phyloP scores from a whole-genome alignment of 768 basidiomycete genomes.

The Lactifluus volemus region DNA sequence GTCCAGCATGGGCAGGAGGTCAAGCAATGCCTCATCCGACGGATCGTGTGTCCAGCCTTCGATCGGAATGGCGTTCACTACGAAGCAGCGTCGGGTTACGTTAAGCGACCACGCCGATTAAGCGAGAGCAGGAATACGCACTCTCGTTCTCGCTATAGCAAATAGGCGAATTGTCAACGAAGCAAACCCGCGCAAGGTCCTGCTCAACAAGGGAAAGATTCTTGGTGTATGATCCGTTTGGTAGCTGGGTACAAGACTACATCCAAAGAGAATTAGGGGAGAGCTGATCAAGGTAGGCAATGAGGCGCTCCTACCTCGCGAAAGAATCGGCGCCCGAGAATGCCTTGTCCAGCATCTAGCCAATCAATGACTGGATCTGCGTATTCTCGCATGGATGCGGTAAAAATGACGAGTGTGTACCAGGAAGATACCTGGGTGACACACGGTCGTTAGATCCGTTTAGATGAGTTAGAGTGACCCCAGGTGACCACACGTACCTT shows the following conservation, averaged over 20 bases:
- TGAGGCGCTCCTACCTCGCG: conserved; percentile 58
- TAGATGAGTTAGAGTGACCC: too few species aligned
- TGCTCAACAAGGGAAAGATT: conserved; percentile 80
- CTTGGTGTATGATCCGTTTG: conserved; percentile 92
- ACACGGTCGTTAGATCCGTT: not conserved
- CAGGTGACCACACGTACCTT: conserved; percentile 45
- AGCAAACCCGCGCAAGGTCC: conserved; percentile 87
- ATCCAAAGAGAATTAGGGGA: not conserved
- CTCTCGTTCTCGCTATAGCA: conserved; percentile 92
- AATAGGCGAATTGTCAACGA: conserved; percentile 93
- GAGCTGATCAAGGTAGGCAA: not conserved
- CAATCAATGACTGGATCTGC: conserved; percentile 99
- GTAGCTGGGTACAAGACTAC: conserved; percentile 86
- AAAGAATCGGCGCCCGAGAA: conserved; percentile 82
- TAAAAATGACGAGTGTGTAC: conserved; percentile 99
- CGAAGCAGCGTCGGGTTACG: not conserved
- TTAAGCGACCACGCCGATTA: not conserved
- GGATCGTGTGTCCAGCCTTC: conserved; percentile 99
- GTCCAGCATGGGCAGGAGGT: conserved; percentile 91
- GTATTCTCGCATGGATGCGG: conserved; percentile 98
- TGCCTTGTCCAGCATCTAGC: conserved; percentile 91
- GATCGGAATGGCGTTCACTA: conserved; percentile 97
- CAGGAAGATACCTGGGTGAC: conserved; percentile 80
- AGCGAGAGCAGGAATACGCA: conserved; percentile 29
- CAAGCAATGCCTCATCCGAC: conserved; percentile 90